Percentiles rank a stretch among this genome's conserved stretches.
These are phyloP conservation scores for Candida ulmi DNA, from an alignment of 805 yeast species.

Conservation along the genomic window DNA sequence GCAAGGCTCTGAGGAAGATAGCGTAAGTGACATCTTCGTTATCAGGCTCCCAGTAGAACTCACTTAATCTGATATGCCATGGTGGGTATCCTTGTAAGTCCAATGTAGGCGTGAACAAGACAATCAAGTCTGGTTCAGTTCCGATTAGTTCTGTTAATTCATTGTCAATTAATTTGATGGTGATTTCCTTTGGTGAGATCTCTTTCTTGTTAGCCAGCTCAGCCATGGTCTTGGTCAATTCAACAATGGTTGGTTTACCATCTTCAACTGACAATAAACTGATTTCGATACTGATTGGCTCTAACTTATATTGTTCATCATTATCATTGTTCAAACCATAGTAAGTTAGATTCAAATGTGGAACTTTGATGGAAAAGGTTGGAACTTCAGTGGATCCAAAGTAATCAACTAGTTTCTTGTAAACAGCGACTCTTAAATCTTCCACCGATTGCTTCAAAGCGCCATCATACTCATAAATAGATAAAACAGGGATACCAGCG, in stretches of 20 bases:
- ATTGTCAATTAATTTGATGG: constrained; percentile 68
- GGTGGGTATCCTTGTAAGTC: constrained; percentile 96
- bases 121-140: constrained; percentile 85
- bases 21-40: constrained; percentile 76
- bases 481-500: constrained; percentile 69
- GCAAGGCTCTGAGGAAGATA: constrained; percentile 74
- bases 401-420: constrained; percentile 57
- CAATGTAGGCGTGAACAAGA: constrained; percentile 79
- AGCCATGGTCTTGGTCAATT: constrained; percentile 79
- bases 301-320: constrained; percentile 26
- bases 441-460: constrained; percentile 48
- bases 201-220: constrained; percentile 61
- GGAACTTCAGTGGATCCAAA: constrained; percentile 72
- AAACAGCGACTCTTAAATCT: constrained; percentile 51
- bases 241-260: constrained; percentile 88
- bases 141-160: constrained; percentile 75
- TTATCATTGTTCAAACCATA: constrained; percentile 33
- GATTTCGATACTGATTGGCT: constrained; percentile 51
- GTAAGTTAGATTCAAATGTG: constrained; percentile 53
- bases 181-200: constrained; percentile 59
- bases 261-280: constrained; percentile 68
- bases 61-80: constrained; percentile 91
- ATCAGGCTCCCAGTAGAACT: constrained; percentile 87
- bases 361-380: constrained; percentile 53
- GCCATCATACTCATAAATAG: constrained; percentile 79